Conservation (phyloP, 2,329 filamentous ascomycete species). For the Metarhizium humberi region DNA sequence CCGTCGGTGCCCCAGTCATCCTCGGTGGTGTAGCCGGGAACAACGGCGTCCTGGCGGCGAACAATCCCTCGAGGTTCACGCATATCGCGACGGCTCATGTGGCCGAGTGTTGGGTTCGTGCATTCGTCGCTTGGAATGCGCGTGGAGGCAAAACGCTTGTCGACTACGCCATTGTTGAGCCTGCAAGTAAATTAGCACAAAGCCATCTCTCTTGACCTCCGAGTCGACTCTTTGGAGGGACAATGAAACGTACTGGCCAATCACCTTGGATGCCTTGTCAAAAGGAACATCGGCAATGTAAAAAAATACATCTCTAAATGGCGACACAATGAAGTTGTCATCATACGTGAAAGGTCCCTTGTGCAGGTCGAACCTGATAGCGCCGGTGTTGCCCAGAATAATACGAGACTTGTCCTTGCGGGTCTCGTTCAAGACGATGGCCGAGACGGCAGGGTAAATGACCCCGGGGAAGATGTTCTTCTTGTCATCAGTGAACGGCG, state of each 20-base stretch:
- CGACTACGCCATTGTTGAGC: constrained; percentile 32
- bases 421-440: constrained; percentile 40
- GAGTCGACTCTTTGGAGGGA: neutral
- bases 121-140: constrained; percentile 33
- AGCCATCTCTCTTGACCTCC: neutral
- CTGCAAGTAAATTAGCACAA: constrained; percentile 8
- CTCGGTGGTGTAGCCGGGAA: constrained; percentile 42
- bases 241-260: constrained; percentile 14
- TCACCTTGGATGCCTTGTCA: constrained; percentile 25
- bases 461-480: constrained; percentile 47
- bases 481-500: constrained; percentile 38
- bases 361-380: constrained; percentile 51
- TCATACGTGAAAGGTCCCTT: constrained; percentile 52
- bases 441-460: constrained; percentile 39
- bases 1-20: constrained; percentile 47
- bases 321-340: constrained; percentile 44
- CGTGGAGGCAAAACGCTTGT: constrained; percentile 26
- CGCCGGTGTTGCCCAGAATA: constrained; percentile 51
- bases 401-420: constrained; percentile 42
- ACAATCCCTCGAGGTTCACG: constrained; percentile 26
- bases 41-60: constrained; percentile 38
- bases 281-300: constrained; percentile 45
- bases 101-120: constrained; percentile 31
- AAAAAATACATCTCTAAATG: constrained; percentile 43
- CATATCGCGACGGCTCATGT: constrained; percentile 12